A percentile compares a stretch with the other conserved stretches of the same genome.
These are phyloP conservation scores for Daldinia sp. DNA, from an alignment of 2,329 filamentous ascomycete genomes.

Conservation along the genomic window DNA sequence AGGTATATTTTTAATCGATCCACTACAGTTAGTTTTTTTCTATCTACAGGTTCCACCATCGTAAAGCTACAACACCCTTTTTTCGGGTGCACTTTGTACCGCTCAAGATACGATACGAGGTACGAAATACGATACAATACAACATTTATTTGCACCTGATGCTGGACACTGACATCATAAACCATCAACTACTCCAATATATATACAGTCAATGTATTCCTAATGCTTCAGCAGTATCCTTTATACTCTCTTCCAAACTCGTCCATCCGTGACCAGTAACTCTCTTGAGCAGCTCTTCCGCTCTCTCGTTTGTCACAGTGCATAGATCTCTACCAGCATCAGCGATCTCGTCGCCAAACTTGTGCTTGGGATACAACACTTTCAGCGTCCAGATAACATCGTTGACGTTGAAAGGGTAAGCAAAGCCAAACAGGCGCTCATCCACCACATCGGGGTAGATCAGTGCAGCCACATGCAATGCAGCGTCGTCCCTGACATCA, in stretches of 20 bases:
- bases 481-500: slow-evolving; percentile 62
- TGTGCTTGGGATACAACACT: slow-evolving; percentile 36
- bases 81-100: slow-evolving; percentile 7
- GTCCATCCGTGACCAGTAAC: slow-evolving; percentile 43
- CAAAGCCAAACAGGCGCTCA: slow-evolving; percentile 68
- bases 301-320: slow-evolving; percentile 39
- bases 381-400: slow-evolving; percentile 52
- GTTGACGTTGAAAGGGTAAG: slow-evolving; percentile 60
- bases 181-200: no score
- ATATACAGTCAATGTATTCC: not conserved
- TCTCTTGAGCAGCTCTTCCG: slow-evolving; percentile 39
- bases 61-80: not conserved
- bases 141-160: no score
- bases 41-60: not conserved
- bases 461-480: slow-evolving; percentile 65
- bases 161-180: not conserved
- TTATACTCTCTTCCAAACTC: slow-evolving; percentile 39
- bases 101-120: not conserved
- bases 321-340: slow-evolving; percentile 28
- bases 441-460: slow-evolving; percentile 59
- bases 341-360: slow-evolving; percentile 30
- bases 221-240: slow-evolving; percentile 13
- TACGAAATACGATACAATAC: no score
- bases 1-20: slow-evolving; percentile 2
- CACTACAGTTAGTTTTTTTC: not conserved